Evolutionary conservation across 768 basidiomycete genomes (phyloP), one percentile per base, ranked within the genome.

Genomic region (Kwoniella botswanensis): DNA sequence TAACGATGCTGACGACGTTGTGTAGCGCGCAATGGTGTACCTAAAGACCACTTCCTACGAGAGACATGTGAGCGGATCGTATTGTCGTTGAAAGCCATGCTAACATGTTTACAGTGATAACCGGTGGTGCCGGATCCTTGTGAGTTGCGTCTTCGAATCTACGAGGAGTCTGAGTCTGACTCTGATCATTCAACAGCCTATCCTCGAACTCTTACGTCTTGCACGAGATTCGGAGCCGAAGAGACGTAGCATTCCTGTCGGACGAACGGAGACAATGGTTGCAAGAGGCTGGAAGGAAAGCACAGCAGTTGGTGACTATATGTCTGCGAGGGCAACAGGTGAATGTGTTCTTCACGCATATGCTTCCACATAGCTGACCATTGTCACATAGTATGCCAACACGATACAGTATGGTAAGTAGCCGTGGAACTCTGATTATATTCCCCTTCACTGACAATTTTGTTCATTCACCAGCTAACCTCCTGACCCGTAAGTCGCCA

Each of bases 161-260:
- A 35, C 35, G 35, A 10, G 60, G 15, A 43, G 15, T 29, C 41
- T 43, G 21, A 57, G n/a, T n/a, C n/a, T n/a, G n/a, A n/a, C n/a
- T n/a, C 62, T 15, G 63, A 26, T 41, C 17, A 54, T 26, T 11
- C 6, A 56, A 3, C 44, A 80, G 74, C 43, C 53, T 80, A 10
- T 71, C 67, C 26, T 67, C 69, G 9, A 80, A 80, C 46, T 73
- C 79, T 10, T 68, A 72, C n/a, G 70, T 80, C 13, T 63, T 80
- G 24, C 72, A 76, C 55, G 79, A 74, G 6, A 68, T 78, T 11
- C 72, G 76, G 13, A 75, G 61, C 52, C 73, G 72, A 26, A 55
- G 62, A 3, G 79, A 80, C 53, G 70, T 80, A 4, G 70, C 77
- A 18, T 44, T 63, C 12, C 63, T 80, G 12, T 70, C 75, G 11